A percentile compares a stretch with the other conserved stretches of the same genome.
Evolutionary conservation across 2,329 filamentous ascomycete species (phyloP).

Genomic region (Aspergillus terreus): DNA sequence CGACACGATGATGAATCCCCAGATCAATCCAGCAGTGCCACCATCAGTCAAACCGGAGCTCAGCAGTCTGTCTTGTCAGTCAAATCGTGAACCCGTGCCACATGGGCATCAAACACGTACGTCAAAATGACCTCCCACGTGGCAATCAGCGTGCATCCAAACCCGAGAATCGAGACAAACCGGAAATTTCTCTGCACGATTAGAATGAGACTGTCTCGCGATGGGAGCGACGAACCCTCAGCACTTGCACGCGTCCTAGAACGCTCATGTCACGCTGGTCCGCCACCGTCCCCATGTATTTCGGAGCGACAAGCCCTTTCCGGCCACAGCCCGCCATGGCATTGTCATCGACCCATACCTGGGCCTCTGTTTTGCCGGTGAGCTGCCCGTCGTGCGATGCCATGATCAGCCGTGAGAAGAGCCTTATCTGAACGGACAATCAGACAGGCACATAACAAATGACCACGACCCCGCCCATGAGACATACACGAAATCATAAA

Average conservation of each 20-base stretch:
- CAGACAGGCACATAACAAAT: not conserved
- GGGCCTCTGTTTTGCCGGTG: not conserved
- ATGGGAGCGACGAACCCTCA: conserved; percentile 27
- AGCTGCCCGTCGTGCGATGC: not conserved
- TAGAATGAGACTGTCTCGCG: not conserved
- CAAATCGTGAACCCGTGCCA: conserved; percentile 4
- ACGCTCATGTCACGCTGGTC: conserved; percentile 37
- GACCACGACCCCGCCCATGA: not conserved
- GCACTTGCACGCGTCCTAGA: conserved; percentile 37
- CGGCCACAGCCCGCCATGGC: conserved; percentile 17
- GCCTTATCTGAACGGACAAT: too few species aligned
- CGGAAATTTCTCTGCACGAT: conserved; percentile 41
- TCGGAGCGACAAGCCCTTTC: conserved; percentile 29
- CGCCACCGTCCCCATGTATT: conserved; percentile 36
- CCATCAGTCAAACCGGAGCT: conserved; percentile 32
- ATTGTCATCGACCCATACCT: conserved; percentile 1
- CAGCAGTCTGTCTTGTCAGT: conserved; percentile 20
- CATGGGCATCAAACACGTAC: conserved; percentile 21
- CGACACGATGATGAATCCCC: conserved; percentile 32
- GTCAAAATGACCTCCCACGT: conserved; percentile 44
- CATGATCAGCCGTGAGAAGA: not conserved
- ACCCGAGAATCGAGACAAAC: conserved; percentile 44
- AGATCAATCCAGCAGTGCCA: conserved; percentile 37
- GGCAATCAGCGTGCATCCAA: conserved; percentile 40
- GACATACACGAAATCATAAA: not conserved